Evolutionary conservation across 495 filamentous ascomycete species (phyloP), one percentile per base, ranked within the genome.

Genomic region (Podospora pseudoanserina): DNA sequence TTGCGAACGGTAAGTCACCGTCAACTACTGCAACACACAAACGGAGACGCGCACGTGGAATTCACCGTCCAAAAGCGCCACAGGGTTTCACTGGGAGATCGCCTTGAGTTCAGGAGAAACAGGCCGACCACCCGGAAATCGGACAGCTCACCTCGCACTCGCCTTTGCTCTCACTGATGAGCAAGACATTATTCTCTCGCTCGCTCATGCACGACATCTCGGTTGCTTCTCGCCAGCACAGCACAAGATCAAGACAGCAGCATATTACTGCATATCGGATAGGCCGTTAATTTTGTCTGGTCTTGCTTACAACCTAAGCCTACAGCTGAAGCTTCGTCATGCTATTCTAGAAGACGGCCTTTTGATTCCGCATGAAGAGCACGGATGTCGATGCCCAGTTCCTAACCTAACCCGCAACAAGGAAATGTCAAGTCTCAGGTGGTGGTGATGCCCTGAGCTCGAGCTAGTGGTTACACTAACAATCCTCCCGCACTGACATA

Each of bases 31-130:
- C 7, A 18, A 23, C 30, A n/a, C 60, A 63, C 11, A 63, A 63
- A 63, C 61, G 61, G 61, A 11, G n/a, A 32, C 18, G 28, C 9
- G 16, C 61, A 63, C 61, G 61, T 63, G 61, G 61, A 63, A 63
- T 19, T 49, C 18, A 63, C n/a, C 30, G 61, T 34, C 30, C 18
- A 53, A 39, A 49, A 63, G 61, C 61, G 61, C 61, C 61, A 63
- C 61, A 63, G 61, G 61, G 61, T 63, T 19, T 39, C 61, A 63
- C 61, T 63, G 30, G 61, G 61, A 63, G 30, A 28, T 32, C 30
- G 13, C 30, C 61, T 49, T 19, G 13, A 32, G 61, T n/a, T 28
- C 30, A 19, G 61, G 61, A 28, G 27, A 32, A 30, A 28, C 28
- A 63, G 6, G 27, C 61, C 61, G 61, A 49, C 11, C n/a, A 39